Base-by-base conservation (phyloP, 2,329 filamentous ascomycete species). In the Aureobasidium sp. region DNA sequence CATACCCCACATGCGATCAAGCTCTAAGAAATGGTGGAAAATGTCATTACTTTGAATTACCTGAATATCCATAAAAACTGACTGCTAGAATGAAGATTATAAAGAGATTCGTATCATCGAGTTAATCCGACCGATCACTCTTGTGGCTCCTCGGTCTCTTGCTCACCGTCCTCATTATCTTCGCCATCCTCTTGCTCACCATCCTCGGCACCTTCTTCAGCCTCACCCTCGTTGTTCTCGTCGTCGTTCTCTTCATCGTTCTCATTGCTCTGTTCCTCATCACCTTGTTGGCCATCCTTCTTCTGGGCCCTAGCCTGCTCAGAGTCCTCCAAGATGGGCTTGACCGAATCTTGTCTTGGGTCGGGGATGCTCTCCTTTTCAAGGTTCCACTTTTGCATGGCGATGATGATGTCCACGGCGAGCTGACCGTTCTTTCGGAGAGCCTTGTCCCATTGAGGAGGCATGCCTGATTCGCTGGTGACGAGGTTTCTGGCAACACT, bases 371-470 rank as follows among this genome's bases (percentile, higher is more conserved):
- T 70, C 27, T 77, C 73, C 62, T 77, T 75, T 48, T 80, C 78
- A 41, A 83, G 70, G 46, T 78, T 72, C 81, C 81, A 83, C 65
- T 79, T 78, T 73, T 83, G 81, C 66, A 83, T 80, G 4, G 76
- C 75, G 36, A 76, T 70, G 65, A 83, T 81, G 62, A 83, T 78
- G 66, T 83, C 81, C 46, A 83, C 81, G 2, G 80, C 80, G 58
- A 83, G 69, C 67, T 82, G 78, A 0, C 81, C 81, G 65, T 83
- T 82, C 72, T 80, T 80, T 68, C 77, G 72, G 56, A 83, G 70
- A 7, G 81, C 81, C 68, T 79, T 79, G 66, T 81, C 80, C 81
- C 81, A 83, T 67, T 83, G 80, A 39, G 70, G 66, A 1, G 81
- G 81, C 44, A 83, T 79, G 12, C 73, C 77, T 8, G 44, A 42